Percentiles rank a stretch among this genome's conserved stretches.
These are phyloP conservation scores for Camellia sinensis DNA, from an alignment of 148 eudicot species.

Conservation along the genomic window DNA sequence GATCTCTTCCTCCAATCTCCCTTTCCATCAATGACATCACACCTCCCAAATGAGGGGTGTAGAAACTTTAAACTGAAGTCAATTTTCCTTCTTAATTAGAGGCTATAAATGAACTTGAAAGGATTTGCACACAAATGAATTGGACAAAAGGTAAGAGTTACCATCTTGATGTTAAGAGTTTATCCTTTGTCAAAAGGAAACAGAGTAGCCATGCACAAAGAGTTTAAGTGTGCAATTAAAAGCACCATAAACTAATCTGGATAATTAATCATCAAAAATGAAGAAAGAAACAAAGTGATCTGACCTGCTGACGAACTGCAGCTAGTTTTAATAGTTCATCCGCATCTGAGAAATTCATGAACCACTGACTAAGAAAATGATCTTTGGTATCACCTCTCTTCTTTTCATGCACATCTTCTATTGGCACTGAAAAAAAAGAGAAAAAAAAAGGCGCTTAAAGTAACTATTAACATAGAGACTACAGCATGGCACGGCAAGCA, in stretches of 20 bases:
- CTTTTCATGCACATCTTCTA: slow-evolving; percentile 31
- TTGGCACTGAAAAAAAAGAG: slow-evolving; percentile 25
- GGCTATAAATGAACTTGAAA: background rate
- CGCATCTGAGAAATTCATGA: slow-evolving; percentile 68
- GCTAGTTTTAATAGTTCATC: slow-evolving; percentile 77
- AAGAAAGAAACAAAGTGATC: slow-evolving; percentile 2
- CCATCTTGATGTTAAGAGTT: background rate
- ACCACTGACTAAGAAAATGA: slow-evolving; percentile 65
- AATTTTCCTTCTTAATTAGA: background rate
- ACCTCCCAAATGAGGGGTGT: background rate
- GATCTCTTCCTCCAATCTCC: background rate
- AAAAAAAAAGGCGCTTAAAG: slow-evolving; percentile 3
- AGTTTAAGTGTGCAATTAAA: background rate
- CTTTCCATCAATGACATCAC: background rate
- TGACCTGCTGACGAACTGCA: slow-evolving; percentile 86
- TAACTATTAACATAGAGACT: background rate
- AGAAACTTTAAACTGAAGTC: background rate
- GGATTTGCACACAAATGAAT: background rate
- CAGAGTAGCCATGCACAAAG: background rate
- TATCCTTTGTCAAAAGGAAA: background rate
- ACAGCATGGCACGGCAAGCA: background rate
- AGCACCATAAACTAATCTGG: background rate
- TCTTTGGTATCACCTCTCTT: slow-evolving; percentile 52
- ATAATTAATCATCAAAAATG: background rate
- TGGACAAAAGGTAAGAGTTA: background rate